These are phyloP conservation scores for Calonectria hongkongensis DNA, from an alignment of 2,329 filamentous ascomycete species.

Conservation along the genomic window DNA sequence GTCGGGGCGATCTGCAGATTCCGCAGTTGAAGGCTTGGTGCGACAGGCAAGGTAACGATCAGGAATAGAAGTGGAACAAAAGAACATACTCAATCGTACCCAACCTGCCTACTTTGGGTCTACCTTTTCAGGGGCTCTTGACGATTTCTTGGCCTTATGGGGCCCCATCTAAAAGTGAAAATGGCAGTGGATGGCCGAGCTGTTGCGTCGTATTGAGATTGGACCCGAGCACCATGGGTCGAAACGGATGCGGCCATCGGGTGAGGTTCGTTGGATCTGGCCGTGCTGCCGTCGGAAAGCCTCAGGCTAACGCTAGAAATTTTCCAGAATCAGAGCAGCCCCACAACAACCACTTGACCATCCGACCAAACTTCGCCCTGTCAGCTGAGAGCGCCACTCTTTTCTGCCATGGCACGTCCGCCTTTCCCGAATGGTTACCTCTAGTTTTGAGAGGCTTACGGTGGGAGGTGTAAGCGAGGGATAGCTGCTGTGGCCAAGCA, in stretches of 20 bases:
- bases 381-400: conserved; percentile 52
- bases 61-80: conserved; percentile 34
- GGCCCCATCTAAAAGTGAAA: conserved; percentile 27
- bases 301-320: conserved; percentile 53
- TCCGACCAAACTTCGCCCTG: conserved; percentile 34
- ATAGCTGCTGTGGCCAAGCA: background rate
- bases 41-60: conserved; percentile 28
- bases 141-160: conserved; percentile 29
- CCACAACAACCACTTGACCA: conserved; percentile 22
- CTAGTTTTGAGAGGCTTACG: conserved; percentile 24
- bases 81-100: conserved; percentile 18
- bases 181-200: conserved; percentile 20
- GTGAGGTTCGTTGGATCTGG: conserved; percentile 50
- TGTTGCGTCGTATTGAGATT: conserved; percentile 32
- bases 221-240: conserved; percentile 18
- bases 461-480: background rate
- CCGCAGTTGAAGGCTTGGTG: conserved; percentile 29
- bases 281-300: conserved; percentile 34
- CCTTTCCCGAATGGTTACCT: conserved; percentile 12
- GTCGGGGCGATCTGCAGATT: conserved; percentile 41
- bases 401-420: conserved; percentile 36
- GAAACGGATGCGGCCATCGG: conserved; percentile 38
- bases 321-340: conserved; percentile 49
- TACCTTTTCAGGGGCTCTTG: conserved; percentile 24
- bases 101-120: conserved; percentile 36